Evolutionary conservation across 768 basidiomycete species (phyloP).

Genomic region (Auriculariales sp.): DNA sequence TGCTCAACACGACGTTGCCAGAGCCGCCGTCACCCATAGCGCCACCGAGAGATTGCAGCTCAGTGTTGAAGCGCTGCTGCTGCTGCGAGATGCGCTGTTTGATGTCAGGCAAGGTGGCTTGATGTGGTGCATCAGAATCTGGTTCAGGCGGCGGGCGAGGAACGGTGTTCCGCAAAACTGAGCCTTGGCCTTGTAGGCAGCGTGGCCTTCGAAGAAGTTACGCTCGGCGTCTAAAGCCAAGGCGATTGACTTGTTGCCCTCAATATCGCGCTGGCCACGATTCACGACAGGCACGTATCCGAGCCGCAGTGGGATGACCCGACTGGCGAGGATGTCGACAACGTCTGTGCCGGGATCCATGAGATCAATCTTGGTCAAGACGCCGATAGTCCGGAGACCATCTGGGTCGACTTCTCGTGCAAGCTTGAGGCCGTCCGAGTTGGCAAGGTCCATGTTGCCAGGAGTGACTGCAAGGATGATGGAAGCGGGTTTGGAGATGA

Average conservation of each 20-base stretch:
- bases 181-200: conserved; percentile 84
- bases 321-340: conserved; percentile 94
- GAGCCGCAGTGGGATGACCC: conserved; percentile 87
- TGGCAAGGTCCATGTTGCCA: conserved; percentile 94
- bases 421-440: conserved; percentile 93
- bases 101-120: conserved; percentile 95
- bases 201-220: conserved; percentile 88
- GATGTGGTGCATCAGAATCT: conserved; percentile 99
- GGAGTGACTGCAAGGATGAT: conserved; percentile 94
- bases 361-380: conserved; percentile 93
- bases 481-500: conserved; percentile 87
- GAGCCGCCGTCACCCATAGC: conserved; percentile 72
- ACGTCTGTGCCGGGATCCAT: conserved; percentile 99
- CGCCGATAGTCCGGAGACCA: conserved; percentile 93
- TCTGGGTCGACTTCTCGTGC: conserved; percentile 96
- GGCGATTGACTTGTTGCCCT: conserved; percentile 69
- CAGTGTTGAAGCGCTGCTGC: conserved; percentile 74
- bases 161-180: conserved; percentile 97
- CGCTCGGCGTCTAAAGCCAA: conserved; percentile 81
- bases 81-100: conserved; percentile 89
- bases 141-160: conserved; percentile 87
- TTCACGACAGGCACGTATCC: conserved; percentile 99
- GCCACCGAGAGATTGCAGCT: conserved; percentile 76
- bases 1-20: conserved; percentile 85
- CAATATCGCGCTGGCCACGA: conserved; percentile 95